phyloP scores from a whole-genome alignment of 257 asterid genomes.

The Avicennia marina region DNA sequence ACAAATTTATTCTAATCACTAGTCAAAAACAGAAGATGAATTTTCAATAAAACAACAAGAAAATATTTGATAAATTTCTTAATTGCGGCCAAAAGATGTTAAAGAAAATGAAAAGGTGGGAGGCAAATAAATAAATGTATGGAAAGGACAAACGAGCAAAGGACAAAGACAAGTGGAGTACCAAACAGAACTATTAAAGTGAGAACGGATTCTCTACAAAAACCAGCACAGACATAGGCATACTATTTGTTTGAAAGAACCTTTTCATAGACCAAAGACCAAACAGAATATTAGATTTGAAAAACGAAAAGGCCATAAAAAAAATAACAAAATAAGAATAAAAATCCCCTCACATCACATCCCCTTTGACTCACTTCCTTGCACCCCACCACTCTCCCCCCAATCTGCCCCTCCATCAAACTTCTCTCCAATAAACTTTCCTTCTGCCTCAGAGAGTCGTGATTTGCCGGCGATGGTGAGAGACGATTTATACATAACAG shows the following conservation, averaged over 20 bases:
- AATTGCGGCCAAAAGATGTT: neutral
- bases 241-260: conserved; percentile 11
- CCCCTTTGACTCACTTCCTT: neutral
- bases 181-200: conserved; percentile 21
- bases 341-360: conserved; percentile 35
- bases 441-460: no score
- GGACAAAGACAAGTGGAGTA: conserved; percentile 33
- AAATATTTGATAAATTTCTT: no score
- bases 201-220: conserved; percentile 20
- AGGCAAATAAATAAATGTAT: conserved; percentile 18
- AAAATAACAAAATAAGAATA: neutral
- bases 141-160: conserved; percentile 17
- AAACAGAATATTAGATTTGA: conserved; percentile 8
- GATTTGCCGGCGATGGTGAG: conserved; percentile 53
- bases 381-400: neutral
- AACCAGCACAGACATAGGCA: neutral
- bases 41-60: no score
- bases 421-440: conserved; percentile 25
- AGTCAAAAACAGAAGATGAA: no score
- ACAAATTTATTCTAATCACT: no score
- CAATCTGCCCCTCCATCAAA: neutral
- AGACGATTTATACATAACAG: conserved; percentile 43
- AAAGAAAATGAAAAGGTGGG: neutral
- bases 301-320: neutral
- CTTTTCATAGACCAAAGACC: conserved; percentile 43